Percentiles rank a stretch among this genome's conserved stretches.
Evolutionary conservation across 2,329 filamentous ascomycete genomes (phyloP).

Genomic region (Hymenoscyphus scutula): DNA sequence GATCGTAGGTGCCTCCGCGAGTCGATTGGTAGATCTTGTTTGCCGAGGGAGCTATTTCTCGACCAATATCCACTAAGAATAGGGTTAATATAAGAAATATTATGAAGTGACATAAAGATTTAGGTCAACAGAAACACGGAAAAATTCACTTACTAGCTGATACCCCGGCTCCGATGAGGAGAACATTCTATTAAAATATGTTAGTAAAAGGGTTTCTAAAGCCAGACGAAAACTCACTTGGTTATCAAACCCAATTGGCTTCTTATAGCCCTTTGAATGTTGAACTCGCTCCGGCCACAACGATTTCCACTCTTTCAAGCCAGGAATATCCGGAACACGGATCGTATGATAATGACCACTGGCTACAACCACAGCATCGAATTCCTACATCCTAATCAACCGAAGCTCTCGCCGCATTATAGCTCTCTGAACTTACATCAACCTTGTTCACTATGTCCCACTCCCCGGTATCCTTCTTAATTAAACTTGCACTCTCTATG

Average conservation of each 20-base stretch:
- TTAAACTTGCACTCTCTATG: slow-evolving; percentile 10
- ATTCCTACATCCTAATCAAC: slow-evolving; percentile 29
- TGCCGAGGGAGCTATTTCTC: slow-evolving; percentile 26
- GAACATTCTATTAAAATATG: slow-evolving; percentile 42
- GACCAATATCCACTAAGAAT: slow-evolving; percentile 36
- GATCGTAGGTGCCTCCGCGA: slow-evolving; percentile 27
- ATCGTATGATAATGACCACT: slow-evolving; percentile 67
- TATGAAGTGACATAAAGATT: background rate
- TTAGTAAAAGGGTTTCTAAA: slow-evolving; percentile 5
- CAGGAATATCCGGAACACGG: slow-evolving; percentile 57
- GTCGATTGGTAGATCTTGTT: slow-evolving; percentile 31
- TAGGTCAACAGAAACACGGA: background rate
- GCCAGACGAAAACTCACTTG: slow-evolving; percentile 37
- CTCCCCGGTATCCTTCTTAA: slow-evolving; percentile 17
- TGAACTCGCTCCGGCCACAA: slow-evolving; percentile 51
- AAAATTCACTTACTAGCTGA: background rate
- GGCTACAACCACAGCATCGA: slow-evolving; percentile 66
- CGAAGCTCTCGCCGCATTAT: background rate
- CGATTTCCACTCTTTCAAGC: slow-evolving; percentile 56
- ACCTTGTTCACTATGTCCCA: slow-evolving; percentile 9
- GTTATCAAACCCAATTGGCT: slow-evolving; percentile 53
- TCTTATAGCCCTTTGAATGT: slow-evolving; percentile 73
- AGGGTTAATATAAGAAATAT: background rate
- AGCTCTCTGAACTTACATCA: slow-evolving; percentile 14
- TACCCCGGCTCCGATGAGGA: slow-evolving; percentile 49